Conservation (phyloP, 129 eudicot species). For the Centaurea solstitialis region DNA sequence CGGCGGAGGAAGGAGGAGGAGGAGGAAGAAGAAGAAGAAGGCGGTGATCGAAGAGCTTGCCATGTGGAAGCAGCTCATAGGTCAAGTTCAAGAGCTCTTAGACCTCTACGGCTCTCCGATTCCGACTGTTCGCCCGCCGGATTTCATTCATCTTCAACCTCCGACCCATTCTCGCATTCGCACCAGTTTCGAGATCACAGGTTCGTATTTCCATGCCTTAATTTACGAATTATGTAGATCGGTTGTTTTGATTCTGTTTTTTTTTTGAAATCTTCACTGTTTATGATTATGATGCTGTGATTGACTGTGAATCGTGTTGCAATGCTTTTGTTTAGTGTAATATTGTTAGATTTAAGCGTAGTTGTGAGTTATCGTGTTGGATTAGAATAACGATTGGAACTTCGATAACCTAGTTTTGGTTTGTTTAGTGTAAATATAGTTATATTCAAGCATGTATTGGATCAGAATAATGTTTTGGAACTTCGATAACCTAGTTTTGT, state of each 20-base stretch:
- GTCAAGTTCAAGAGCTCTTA: conserved; percentile 48
- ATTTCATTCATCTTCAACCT: conserved; percentile 23
- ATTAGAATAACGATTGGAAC: no score
- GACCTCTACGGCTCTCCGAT: conserved; percentile 51
- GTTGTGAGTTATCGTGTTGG: background rate
- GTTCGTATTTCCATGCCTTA: conserved; percentile 13
- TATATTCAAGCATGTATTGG: background rate
- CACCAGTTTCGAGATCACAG: conserved; percentile 30
- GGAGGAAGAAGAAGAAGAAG: background rate
- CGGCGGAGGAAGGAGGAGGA: background rate
- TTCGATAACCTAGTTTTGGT: no score
- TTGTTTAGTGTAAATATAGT: background rate
- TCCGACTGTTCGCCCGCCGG: conserved; percentile 37
- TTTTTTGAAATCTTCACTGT: background rate
- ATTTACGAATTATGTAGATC: conserved; percentile 1
- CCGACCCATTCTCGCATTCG: conserved; percentile 16
- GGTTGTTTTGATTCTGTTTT: background rate
- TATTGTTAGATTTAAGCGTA: background rate
- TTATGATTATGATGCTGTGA: background rate
- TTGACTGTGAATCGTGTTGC: background rate
- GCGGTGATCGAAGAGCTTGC: conserved; percentile 26
- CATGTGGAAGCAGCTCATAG: conserved; percentile 63
- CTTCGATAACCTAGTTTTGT: background rate
- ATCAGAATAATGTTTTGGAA: background rate
- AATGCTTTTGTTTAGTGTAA: background rate